Evolutionary conservation across 1,284 basidiomycete genomes (phyloP).

Genomic region (Hypsizygus ulmarius): DNA sequence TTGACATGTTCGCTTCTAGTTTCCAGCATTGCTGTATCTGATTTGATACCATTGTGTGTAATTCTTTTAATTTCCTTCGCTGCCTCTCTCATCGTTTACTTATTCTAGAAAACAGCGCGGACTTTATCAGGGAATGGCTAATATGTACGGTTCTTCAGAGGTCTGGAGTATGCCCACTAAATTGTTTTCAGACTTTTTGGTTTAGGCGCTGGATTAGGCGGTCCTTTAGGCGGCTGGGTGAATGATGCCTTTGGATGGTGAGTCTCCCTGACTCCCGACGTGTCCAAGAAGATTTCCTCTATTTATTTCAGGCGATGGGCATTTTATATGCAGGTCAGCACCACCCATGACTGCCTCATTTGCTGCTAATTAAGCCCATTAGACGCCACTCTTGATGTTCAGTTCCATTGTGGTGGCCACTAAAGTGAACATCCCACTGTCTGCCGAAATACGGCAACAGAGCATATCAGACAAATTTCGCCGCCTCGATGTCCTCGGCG

Average conservation of each 20-base stretch:
- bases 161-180: conserved; percentile 11
- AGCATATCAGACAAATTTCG: conserved; percentile 59
- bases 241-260: conserved; percentile 84
- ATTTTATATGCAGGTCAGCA: conserved; percentile 64
- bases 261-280: conserved; percentile 26
- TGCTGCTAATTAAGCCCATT: conserved; percentile 11
- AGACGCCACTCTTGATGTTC: conserved; percentile 74
- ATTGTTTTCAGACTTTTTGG: conserved; percentile 59
- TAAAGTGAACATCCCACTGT: conserved; percentile 73
- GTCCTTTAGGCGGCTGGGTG: conserved; percentile 86
- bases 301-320: conserved; percentile 53
- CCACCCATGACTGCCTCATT: background rate
- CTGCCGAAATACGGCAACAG: conserved; percentile 58
- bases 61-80: background rate
- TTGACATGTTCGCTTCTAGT: conserved; percentile 45
- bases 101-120: conserved; percentile 73
- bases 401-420: conserved; percentile 66
- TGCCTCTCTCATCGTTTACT: conserved; percentile 6
- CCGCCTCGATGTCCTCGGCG: conserved; percentile 83
- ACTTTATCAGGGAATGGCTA: conserved; percentile 86
- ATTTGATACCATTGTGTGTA: conserved; percentile 80
- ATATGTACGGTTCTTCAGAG: conserved; percentile 54
- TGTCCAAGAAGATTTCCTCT: conserved; percentile 14
- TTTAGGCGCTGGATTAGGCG: conserved; percentile 79
- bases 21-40: conserved; percentile 72